These are phyloP conservation scores for Rhizophagus prolifer DNA, from an alignment of 192 early-diverging fungal species.

Conservation along the genomic window DNA sequence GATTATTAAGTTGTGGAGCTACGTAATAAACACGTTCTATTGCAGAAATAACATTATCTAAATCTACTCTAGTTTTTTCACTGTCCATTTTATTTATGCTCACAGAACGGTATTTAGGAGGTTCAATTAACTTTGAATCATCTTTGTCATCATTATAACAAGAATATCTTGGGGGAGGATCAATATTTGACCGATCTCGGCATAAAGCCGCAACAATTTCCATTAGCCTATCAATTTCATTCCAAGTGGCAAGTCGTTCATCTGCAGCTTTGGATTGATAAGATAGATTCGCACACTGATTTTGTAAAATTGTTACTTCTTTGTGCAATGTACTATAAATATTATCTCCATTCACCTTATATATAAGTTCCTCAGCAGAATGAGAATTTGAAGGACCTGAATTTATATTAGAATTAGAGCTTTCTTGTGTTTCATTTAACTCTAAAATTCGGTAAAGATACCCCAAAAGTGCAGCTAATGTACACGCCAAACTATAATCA, in stretches of 20 bases:
- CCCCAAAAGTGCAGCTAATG: slow-evolving; percentile 52
- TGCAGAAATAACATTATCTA: slow-evolving; percentile 52
- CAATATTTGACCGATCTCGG: slow-evolving; percentile 18
- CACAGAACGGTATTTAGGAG: slow-evolving; percentile 20
- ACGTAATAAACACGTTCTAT: slow-evolving; percentile 53
- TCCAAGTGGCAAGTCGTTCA: slow-evolving; percentile 37
- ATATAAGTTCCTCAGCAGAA: slow-evolving; percentile 7
- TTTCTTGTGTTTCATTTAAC: not conserved
- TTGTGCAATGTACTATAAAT: slow-evolving; percentile 28
- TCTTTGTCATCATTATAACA: not conserved
- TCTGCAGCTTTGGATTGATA: not conserved
- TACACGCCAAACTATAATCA: slow-evolving; percentile 57
- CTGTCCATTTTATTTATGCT: slow-evolving; percentile 25
- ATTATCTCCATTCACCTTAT: slow-evolving; percentile 1
- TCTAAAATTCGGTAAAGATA: slow-evolving; percentile 53
- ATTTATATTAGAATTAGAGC: not conserved
- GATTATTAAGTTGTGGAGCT: slow-evolving; percentile 54
- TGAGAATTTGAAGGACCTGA: not conserved
- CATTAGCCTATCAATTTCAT: slow-evolving; percentile 44
- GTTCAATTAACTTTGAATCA: not conserved
- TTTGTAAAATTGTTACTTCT: slow-evolving; percentile 34
- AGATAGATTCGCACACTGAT: slow-evolving; percentile 8
- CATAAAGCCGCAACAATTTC: slow-evolving; percentile 30
- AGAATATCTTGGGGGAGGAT: slow-evolving; percentile 32
- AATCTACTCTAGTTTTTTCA: slow-evolving; percentile 50